A percentile compares a stretch with the other conserved stretches of the same genome.
phyloP scores from a whole-genome alignment of 73 alveolate species.

The Paramecium biaurelia region DNA sequence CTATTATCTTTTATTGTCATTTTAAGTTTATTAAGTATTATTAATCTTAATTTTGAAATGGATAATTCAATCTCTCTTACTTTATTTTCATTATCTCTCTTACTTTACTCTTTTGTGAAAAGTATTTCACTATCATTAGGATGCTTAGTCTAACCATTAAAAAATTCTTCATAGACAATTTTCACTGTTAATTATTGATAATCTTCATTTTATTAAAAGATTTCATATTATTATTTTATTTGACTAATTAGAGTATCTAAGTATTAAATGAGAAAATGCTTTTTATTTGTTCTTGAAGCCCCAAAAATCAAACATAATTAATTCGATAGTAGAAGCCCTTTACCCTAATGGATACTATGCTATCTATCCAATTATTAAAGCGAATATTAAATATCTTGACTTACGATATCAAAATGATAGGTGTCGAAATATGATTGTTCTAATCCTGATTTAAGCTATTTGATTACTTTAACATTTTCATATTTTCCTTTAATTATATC shows the following conservation, averaged over 20 bases:
- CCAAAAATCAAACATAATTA: conserved; percentile 35
- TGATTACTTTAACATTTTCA: conserved; percentile 6
- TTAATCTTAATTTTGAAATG: background rate
- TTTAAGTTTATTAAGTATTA: background rate
- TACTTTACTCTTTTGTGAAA: background rate
- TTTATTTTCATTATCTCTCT: background rate
- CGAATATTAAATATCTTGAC: background rate
- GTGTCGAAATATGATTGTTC: background rate
- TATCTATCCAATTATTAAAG: background rate
- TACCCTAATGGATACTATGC: conserved; percentile 12
- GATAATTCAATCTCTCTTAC: background rate
- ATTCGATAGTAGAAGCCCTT: background rate
- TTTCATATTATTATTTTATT: background rate
- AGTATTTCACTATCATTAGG: background rate
- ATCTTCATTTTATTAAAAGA: background rate
- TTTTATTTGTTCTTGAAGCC: background rate
- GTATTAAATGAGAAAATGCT: background rate
- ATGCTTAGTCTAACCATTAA: background rate
- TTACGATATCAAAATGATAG: background rate
- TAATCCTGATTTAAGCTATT: conserved; percentile 5
- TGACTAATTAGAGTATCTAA: background rate
- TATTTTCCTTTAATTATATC: background rate
- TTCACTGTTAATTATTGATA: background rate
- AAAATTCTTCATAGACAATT: background rate
- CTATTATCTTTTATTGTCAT: background rate